Evolutionary conservation across 1,139 yeast genomes (phyloP), one percentile per base, ranked within the genome.

Genomic region (Geotrichum restrictum): DNA sequence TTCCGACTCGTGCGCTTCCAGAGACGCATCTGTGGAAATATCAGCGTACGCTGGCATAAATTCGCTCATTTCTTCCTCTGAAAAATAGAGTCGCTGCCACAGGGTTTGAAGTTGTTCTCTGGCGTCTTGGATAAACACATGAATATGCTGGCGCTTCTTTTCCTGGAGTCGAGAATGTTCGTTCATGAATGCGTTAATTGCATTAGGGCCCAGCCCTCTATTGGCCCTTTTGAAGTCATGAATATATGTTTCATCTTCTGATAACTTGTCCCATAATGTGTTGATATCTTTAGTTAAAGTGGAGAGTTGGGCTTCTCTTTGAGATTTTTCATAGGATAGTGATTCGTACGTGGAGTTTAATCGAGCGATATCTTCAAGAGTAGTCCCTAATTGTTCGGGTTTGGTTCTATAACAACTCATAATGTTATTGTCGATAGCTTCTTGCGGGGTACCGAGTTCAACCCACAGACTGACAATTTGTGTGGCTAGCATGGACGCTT

Each of bases 31-130:
- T 64, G 82, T 69, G 48, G 70, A 74, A 8, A 73, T 66, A 8
- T 74, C 76, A 5, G 72, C 63, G 52, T 66, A 67, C 2, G 72
- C 72, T 0, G 69, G 64, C 2, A 66, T 59, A 56, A 79, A 77
- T 11, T 66, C 67, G 1, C 60, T 57, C 8, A 71, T 62, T 42
- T 74, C 72, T 49, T 77, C 77, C 0, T 74, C 77, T 1, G 85
- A 75, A 57, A 78, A 83, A 64, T 76, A 82, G 59, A 91, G 69
- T 19, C 73, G 67, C 31, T 74, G 74, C 95, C 96, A 89, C 11
- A 79, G 69, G 3, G 71, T 74, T 44, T 74, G 76, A 13, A 91
- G 82, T 52, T 79, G 80, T 1, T 62, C 62, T 63, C 91, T 75
- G 1, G 87, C 74, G 47, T 81, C 85, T 13, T 72, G 65, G 13